phyloP scores from a whole-genome alignment of 1,284 basidiomycete genomes.

The Nidula niveotomentosa region DNA sequence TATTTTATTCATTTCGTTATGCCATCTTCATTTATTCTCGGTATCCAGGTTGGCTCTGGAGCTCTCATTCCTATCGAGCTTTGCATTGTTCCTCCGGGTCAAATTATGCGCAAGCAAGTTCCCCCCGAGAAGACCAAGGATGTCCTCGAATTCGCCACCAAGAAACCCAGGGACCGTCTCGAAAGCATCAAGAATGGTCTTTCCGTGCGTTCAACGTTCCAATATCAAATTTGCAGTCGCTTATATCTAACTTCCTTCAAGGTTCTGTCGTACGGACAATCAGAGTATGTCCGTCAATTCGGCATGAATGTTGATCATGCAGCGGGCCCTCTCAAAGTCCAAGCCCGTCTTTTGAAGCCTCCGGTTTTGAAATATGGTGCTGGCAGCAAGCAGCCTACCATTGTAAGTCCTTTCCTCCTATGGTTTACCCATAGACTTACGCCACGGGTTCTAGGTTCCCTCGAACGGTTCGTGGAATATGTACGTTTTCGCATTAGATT shows the following conservation, averaged over 20 bases:
- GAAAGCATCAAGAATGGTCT: slow-evolving; percentile 57
- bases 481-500: slow-evolving; percentile 23
- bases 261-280: slow-evolving; percentile 70
- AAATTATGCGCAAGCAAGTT: slow-evolving; percentile 74
- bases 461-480: slow-evolving; percentile 74
- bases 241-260: slow-evolving; percentile 17
- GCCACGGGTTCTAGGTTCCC: slow-evolving; percentile 38
- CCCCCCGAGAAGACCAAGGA: slow-evolving; percentile 65
- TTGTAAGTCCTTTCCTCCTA: slow-evolving; percentile 36
- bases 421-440: background rate
- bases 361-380: slow-evolving; percentile 63
- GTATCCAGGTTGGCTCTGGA: slow-evolving; percentile 56
- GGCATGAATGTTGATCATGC: slow-evolving; percentile 56
- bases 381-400: slow-evolving; percentile 46
- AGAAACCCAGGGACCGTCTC: slow-evolving; percentile 60
- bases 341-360: slow-evolving; percentile 60
- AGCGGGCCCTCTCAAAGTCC: slow-evolving; percentile 46
- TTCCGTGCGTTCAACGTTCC: slow-evolving; percentile 31
- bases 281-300: slow-evolving; percentile 71
- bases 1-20: background rate
- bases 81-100: slow-evolving; percentile 63
- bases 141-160: slow-evolving; percentile 72
- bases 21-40: background rate
- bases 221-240: background rate
- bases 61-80: slow-evolving; percentile 70